These are phyloP conservation scores for Teratosphaeria pseudoeucalypti DNA, from an alignment of 2,329 filamentous ascomycete genomes.

Conservation along the genomic window DNA sequence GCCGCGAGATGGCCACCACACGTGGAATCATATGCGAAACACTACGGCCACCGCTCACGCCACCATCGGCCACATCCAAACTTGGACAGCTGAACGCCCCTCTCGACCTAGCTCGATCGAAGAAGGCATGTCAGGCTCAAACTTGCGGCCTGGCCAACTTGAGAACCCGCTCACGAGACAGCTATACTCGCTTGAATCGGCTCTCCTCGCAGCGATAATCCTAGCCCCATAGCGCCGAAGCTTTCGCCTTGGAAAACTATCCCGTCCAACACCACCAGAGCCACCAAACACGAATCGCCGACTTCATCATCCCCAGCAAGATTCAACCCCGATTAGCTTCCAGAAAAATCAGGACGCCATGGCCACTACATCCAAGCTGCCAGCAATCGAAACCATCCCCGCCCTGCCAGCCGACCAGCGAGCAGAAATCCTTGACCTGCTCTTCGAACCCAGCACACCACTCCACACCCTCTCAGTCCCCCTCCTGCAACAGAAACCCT, in stretches of 20 bases:
- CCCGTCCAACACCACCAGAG: neutral
- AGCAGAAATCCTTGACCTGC: conserved; percentile 55
- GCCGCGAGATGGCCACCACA: neutral
- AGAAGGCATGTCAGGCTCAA: too few species aligned
- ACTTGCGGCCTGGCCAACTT: too few species aligned
- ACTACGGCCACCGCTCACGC: too few species aligned
- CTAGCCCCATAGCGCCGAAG: neutral
- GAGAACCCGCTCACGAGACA: too few species aligned
- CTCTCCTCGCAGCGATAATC: neutral
- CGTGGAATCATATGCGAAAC: neutral
- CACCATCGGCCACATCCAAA: too few species aligned
- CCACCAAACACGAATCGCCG: neutral
- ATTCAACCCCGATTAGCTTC: neutral
- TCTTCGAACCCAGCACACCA: conserved; percentile 73
- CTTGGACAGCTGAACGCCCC: too few species aligned
- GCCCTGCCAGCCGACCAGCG: conserved; percentile 47
- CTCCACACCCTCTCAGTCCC: conserved; percentile 65
- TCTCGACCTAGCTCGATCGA: too few species aligned
- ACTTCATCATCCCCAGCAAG: neutral
- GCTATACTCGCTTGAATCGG: too few species aligned
- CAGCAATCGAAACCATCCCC: conserved; percentile 15
- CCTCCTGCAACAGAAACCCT: conserved; percentile 49
- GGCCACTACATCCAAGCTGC: neutral
- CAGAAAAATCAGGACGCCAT: neutral
- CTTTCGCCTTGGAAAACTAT: neutral